These are phyloP conservation scores for Saccharomycopsis sp. DNA, from an alignment of 805 yeast genomes.

Conservation along the genomic window DNA sequence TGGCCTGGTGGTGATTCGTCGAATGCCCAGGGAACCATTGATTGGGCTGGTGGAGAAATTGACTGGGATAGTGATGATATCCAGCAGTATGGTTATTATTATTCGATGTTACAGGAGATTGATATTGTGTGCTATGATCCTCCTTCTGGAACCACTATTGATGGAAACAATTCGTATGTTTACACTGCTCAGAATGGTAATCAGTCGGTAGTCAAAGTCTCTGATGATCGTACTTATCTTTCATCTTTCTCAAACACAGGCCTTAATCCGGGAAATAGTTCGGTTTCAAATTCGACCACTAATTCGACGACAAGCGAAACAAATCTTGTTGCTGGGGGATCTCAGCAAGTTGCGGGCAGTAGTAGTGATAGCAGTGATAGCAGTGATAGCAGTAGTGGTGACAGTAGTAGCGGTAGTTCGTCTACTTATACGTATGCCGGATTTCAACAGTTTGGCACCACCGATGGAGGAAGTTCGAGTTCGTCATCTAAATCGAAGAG, in stretches of 20 bases:
- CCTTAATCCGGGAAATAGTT: constrained; percentile 39
- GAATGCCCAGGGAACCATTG: constrained; percentile 56
- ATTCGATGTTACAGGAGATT: constrained; percentile 54
- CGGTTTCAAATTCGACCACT: neutral
- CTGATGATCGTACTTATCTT: constrained; percentile 55
- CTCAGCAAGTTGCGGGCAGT: constrained; percentile 10
- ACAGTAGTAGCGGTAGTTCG: constrained; percentile 4
- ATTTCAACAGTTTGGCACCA: constrained; percentile 15
- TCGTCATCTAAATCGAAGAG: neutral
- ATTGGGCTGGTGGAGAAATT: constrained; percentile 85
- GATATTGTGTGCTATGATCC: constrained; percentile 66
- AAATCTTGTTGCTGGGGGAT: constrained; percentile 3
- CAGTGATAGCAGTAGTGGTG: constrained; percentile 1
- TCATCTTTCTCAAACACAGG: constrained; percentile 63
- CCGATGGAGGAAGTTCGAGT: neutral
- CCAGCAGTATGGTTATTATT: constrained; percentile 72
- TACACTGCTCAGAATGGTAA: constrained; percentile 46
- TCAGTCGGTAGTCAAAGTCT: constrained; percentile 48
- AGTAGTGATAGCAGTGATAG: constrained; percentile 8
- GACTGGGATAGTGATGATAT: constrained; percentile 79
- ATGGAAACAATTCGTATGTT: constrained; percentile 45
- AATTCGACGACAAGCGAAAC: neutral
- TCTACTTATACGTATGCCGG: constrained; percentile 11
- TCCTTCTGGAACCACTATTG: constrained; percentile 45
- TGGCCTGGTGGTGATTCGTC: constrained; percentile 70